Evolutionary conservation across 169 alveolate genomes (phyloP).

Genomic region (Besnoitia besnoiti): DNA sequence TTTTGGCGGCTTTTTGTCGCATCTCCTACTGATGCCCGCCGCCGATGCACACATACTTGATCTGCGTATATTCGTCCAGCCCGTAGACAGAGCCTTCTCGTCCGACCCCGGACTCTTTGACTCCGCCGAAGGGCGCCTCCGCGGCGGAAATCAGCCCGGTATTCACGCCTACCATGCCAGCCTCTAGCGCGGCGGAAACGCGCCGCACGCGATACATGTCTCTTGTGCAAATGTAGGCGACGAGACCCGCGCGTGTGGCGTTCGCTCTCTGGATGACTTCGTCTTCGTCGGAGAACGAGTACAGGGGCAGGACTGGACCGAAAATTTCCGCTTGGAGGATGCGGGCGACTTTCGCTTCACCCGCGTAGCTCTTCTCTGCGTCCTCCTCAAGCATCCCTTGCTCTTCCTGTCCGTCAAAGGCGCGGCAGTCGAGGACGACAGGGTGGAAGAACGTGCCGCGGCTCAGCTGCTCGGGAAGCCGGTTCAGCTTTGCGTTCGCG

Average conservation of each 20-base stretch:
- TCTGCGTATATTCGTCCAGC: conserved; percentile 55
- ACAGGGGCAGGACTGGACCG: conserved; percentile 64
- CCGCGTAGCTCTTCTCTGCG: not conserved
- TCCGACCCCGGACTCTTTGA: conserved; percentile 67
- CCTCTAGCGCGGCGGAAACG: not conserved
- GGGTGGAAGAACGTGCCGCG: conserved; percentile 24
- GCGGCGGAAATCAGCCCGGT: conserved; percentile 47
- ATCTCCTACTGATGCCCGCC: not conserved
- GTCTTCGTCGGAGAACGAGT: conserved; percentile 32
- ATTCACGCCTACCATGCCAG: conserved; percentile 62
- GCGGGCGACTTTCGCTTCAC: conserved; percentile 15
- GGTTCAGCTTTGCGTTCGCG: not conserved
- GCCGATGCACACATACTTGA: conserved; percentile 50
- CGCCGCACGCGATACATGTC: conserved; percentile 17
- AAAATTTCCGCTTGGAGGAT: conserved; percentile 48
- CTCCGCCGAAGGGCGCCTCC: conserved; percentile 68
- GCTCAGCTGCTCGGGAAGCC: not conserved
- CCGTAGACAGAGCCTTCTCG: conserved; percentile 67
- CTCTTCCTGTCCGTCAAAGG: conserved; percentile 7
- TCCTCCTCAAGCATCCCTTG: not conserved
- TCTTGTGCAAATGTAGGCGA: conserved; percentile 35
- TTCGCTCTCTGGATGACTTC: conserved; percentile 44
- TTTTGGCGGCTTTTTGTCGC: not conserved
- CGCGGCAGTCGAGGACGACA: conserved; percentile 60
- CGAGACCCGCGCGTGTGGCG: conserved; percentile 50